Evolutionary conservation across 208 protist genomes (phyloP).

Genomic region (Crithidia sp.): DNA sequence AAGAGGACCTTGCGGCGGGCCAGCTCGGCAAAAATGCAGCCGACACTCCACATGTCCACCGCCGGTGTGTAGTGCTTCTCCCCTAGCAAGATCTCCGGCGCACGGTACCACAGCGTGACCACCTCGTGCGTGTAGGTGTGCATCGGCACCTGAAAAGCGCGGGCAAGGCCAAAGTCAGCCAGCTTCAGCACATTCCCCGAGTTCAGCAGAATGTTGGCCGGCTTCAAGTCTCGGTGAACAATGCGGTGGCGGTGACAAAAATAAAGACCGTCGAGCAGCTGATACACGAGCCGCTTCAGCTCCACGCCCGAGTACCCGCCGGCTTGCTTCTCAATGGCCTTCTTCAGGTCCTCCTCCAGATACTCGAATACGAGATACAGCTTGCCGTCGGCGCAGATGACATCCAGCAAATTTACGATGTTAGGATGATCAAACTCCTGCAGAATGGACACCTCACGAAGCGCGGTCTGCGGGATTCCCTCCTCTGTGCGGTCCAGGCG

Average conservation of each 20-base stretch:
- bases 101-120: constrained; percentile 99
- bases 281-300: constrained; percentile 89
- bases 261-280: constrained; percentile 91
- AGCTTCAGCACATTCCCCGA: constrained; percentile 87
- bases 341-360: constrained; percentile 96
- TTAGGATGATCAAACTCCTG: constrained; percentile 98
- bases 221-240: constrained; percentile 96
- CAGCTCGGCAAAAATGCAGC: constrained; percentile 99
- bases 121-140: constrained; percentile 99
- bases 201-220: constrained; percentile 95
- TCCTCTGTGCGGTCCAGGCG: constrained; percentile 97
- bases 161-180: constrained; percentile 97
- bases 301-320: constrained; percentile 71
- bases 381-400: constrained; percentile 89
- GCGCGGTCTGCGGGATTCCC: constrained; percentile 97
- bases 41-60: constrained; percentile 99
- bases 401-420: constrained; percentile 94
- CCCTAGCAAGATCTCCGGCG: constrained; percentile 99
- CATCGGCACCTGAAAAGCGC: constrained; percentile 98
- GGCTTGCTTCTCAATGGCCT: constrained; percentile 93
- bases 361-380: constrained; percentile 94
- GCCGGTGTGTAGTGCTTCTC: constrained; percentile 98
- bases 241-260: constrained; percentile 95
- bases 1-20: constrained; percentile 95
- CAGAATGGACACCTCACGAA: constrained; percentile 98